Percentiles rank a stretch among this genome's conserved stretches.
These are phyloP conservation scores for Aspergillus bombycis DNA, from an alignment of 2,329 filamentous ascomycete genomes.

Conservation along the genomic window DNA sequence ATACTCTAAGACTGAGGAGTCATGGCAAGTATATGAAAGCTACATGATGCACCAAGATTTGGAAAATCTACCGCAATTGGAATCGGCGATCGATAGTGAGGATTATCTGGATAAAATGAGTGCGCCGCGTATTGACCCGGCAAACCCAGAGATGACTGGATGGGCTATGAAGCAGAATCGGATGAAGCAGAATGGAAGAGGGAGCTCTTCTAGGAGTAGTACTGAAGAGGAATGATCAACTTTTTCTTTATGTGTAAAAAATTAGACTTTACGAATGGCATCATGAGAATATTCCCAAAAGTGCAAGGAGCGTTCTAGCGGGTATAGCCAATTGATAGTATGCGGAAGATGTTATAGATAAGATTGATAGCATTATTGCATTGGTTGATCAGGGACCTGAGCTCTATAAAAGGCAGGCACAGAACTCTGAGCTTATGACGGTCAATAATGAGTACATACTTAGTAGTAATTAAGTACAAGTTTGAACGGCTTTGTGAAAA, in stretches of 20 bases:
- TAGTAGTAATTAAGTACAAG: too few species aligned
- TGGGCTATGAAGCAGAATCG: constrained; percentile 50
- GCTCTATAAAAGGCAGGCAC: too few species aligned
- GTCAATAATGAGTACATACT: neutral
- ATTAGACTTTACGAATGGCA: neutral
- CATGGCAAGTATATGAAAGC: constrained; percentile 76
- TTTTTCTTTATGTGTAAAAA: neutral
- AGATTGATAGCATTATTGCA: neutral
- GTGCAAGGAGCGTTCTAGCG: neutral
- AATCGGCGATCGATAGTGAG: constrained; percentile 59
- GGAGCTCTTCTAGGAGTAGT: constrained; percentile 22
- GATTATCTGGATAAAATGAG: constrained; percentile 67
- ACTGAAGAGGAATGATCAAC: constrained; percentile 21
- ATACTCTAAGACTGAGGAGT: constrained; percentile 57
- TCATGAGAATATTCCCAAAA: neutral
- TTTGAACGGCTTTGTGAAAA: neutral
- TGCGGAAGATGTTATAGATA: neutral
- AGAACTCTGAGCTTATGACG: neutral
- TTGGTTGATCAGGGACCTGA: neutral
- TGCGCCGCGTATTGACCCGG: constrained; percentile 53
- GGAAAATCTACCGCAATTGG: constrained; percentile 51
- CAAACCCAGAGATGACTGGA: constrained; percentile 46
- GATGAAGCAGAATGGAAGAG: constrained; percentile 34
- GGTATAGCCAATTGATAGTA: neutral
- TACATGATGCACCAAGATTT: constrained; percentile 64